A percentile compares a stretch with the other conserved stretches of the same genome.
These are phyloP conservation scores for Lentinula novae-zelandiae DNA, from an alignment of 1,284 basidiomycete species.

Conservation along the genomic window DNA sequence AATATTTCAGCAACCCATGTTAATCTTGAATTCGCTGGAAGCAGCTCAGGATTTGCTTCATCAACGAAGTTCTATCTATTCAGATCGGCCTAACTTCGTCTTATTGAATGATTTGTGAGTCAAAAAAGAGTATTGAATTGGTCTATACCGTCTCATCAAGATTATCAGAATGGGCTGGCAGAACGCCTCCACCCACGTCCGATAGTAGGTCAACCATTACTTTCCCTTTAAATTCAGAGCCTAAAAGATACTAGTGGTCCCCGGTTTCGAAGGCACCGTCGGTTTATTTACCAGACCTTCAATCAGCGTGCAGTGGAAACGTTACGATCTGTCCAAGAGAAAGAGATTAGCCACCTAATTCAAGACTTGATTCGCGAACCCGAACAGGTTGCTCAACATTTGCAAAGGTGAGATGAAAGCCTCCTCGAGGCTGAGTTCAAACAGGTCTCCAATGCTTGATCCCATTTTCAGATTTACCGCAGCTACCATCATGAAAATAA, in stretches of 20 bases:
- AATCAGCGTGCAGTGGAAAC: conserved; percentile 36
- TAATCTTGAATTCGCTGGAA: conserved; percentile 39
- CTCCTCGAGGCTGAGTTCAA: neutral
- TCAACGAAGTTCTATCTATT: conserved; percentile 44
- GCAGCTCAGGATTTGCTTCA: conserved; percentile 43
- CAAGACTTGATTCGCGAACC: conserved; percentile 35
- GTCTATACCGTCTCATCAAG: neutral
- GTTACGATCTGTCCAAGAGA: conserved; percentile 38
- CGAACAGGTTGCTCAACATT: conserved; percentile 35
- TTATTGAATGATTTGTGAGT: conserved; percentile 42
- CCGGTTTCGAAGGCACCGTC: conserved; percentile 47
- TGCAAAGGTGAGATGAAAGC: conserved; percentile 33
- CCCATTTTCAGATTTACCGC: conserved; percentile 36
- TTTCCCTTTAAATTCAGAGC: neutral
- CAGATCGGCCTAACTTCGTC: conserved; percentile 46
- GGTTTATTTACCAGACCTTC: conserved; percentile 45
- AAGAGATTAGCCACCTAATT: conserved; percentile 36
- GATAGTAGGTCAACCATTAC: conserved; percentile 32
- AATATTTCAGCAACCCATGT: conserved; percentile 37
- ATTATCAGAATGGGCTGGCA: conserved; percentile 42
- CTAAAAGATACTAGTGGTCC: conserved; percentile 31
- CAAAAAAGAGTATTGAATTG: neutral
- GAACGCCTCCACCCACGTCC: conserved; percentile 37
- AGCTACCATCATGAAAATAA: conserved; percentile 42
- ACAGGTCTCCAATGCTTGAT: neutral